These are phyloP conservation scores for Lasiosphaeria ovina DNA, from an alignment of 495 filamentous ascomycete genomes.

Conservation along the genomic window DNA sequence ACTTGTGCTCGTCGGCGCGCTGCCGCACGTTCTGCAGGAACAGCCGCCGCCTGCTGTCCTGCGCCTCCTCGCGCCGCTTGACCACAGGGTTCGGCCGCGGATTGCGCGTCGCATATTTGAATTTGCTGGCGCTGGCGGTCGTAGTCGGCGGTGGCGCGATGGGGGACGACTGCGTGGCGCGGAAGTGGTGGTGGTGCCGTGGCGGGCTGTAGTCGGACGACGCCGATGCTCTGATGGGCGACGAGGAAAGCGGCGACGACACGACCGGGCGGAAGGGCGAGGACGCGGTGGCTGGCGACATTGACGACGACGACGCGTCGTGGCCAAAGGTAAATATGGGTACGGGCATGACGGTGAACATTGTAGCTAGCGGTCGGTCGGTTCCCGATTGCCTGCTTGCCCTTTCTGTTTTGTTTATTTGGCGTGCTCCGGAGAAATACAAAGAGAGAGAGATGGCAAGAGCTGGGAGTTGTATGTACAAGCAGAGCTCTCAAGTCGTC, in stretches of 20 bases:
- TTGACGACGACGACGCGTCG: constrained; percentile 25
- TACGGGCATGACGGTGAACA: constrained; percentile 22
- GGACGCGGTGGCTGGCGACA: constrained; percentile 24
- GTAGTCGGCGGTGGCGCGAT: constrained; percentile 6
- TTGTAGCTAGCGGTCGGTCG: background rate
- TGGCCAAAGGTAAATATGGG: constrained; percentile 15
- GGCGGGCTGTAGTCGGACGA: constrained; percentile 3
- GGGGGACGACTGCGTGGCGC: constrained; percentile 19
- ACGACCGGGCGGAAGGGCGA: constrained; percentile 8
- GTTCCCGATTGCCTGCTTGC: no score
- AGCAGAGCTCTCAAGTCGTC: no score
- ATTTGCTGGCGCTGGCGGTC: constrained; percentile 14
- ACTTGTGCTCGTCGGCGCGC: constrained; percentile 62
- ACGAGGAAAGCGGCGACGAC: constrained; percentile 28
- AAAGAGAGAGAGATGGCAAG: no score
- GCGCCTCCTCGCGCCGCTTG: constrained; percentile 24
- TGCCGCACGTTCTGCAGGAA: constrained; percentile 79
- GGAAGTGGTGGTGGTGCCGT: background rate
- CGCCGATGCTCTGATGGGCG: constrained; percentile 20
- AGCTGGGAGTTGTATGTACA: no score
- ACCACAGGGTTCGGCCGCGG: constrained; percentile 25
- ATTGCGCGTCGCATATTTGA: constrained; percentile 21
- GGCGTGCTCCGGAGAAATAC: no score
- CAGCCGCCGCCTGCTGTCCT: constrained; percentile 55
- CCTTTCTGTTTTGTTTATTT: no score